These are phyloP conservation scores for Suillus tomentosus DNA, from an alignment of 768 basidiomycete genomes.

Conservation along the genomic window DNA sequence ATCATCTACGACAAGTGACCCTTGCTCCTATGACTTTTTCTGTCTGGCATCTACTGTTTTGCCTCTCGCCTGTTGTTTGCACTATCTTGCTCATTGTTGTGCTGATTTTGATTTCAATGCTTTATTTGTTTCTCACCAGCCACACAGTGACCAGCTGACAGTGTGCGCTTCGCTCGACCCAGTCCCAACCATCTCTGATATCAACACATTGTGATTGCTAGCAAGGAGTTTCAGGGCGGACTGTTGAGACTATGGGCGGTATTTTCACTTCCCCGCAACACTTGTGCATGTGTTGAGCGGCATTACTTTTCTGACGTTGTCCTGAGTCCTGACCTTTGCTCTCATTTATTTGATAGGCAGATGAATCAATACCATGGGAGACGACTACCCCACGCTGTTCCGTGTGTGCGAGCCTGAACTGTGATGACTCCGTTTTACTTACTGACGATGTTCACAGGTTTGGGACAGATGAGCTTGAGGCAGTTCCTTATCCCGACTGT, in stretches of 20 bases:
- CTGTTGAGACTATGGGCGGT: no score
- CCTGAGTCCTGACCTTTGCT: not conserved
- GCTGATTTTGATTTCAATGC: not conserved
- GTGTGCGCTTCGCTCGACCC: not conserved
- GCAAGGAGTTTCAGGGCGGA: conserved; percentile 45
- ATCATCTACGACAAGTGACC: no score
- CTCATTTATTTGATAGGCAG: no score
- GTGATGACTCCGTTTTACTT: no score
- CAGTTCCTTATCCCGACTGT: no score
- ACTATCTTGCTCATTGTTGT: not conserved
- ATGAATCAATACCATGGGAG: no score
- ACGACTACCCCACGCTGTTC: no score
- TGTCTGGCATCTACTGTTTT: not conserved
- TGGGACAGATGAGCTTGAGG: no score
- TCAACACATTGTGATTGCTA: not conserved
- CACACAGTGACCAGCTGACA: not conserved
- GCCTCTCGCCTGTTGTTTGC: not conserved
- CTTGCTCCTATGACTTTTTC: no score
- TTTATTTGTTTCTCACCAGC: not conserved
- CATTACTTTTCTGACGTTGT: not conserved
- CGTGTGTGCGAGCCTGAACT: no score
- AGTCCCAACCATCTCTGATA: not conserved
- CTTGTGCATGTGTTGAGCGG: not conserved
- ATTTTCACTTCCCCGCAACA: no score
- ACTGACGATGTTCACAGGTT: no score